phyloP scores from a whole-genome alignment of 805 yeast species.

The Candida takata region DNA sequence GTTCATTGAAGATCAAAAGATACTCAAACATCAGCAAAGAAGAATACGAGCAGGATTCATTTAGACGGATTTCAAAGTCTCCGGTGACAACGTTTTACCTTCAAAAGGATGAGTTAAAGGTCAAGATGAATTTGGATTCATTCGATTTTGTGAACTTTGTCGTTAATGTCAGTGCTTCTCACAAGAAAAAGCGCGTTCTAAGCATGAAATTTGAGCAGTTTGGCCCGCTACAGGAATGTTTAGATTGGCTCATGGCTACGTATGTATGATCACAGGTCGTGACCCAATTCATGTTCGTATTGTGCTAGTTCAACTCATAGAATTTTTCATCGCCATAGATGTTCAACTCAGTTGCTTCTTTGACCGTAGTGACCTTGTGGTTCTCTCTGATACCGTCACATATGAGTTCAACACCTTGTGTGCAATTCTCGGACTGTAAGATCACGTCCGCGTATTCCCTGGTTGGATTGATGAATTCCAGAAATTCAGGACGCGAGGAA shows the following conservation, averaged over 20 bases:
- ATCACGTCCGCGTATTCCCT: conserved; percentile 69
- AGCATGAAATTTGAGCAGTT: conserved; percentile 44
- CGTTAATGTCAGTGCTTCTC: conserved; percentile 11
- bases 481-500: conserved; percentile 59
- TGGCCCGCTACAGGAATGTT: conserved; percentile 46
- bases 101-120: conserved; percentile 8
- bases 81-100: conserved; percentile 29
- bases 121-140: conserved; percentile 13
- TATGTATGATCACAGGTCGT: conserved; percentile 9
- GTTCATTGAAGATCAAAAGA: conserved; percentile 12
- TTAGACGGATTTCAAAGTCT: conserved; percentile 14
- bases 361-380: neutral
- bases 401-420: conserved; percentile 48
- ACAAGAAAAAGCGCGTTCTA: conserved; percentile 30
- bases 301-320: conserved; percentile 29
- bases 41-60: conserved; percentile 11
- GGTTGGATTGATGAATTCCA: conserved; percentile 57
- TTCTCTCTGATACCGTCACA: conserved; percentile 48
- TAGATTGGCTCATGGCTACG: conserved; percentile 42
- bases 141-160: conserved; percentile 19
- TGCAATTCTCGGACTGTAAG: conserved; percentile 63
- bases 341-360: conserved; percentile 20
- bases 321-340: conserved; percentile 31
- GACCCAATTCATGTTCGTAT: no score
- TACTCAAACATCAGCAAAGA: conserved; percentile 13